Base-by-base conservation (phyloP, 192 early-diverging fungal species). In the Entomortierella lignicola region DNA sequence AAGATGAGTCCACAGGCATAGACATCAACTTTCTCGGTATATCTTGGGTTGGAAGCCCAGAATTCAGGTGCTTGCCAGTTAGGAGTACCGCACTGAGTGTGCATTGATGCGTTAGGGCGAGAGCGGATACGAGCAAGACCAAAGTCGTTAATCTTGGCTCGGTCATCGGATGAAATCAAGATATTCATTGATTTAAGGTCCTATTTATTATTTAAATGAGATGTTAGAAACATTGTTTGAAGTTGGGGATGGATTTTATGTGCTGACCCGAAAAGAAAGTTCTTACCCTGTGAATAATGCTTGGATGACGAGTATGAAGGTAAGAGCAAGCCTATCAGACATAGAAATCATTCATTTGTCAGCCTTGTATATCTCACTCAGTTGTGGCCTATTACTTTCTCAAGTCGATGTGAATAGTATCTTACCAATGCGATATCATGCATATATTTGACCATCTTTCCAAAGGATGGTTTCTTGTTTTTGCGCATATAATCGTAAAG, bases 11-110 rank as follows among this genome's bases (percentile, higher is more conserved):
- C 92, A 62, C 91, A 91, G 31, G 92, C 92, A 74, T 93, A 93
- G 29, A 88, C 81, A 50, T 86, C 83, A 13, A 93, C 92, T 62
- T 93, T 93, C 67, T 93, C 92, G 0, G 90, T 90, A 65, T 93
- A 93, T 43, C 89, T 85, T 6, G 92, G 92, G 25, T 87, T 86
- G 20, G 88, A 67, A 0, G 86, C 82, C 91, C 91, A 93, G 59
- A 91, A 92, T 82, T 93, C 92, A 31, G 92, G 92, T 8, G 92
- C 92, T 82, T 92, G 91, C 91, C 92, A 93, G 55, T 93, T 93
- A 61, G 92, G 92, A 20, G 92, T 93, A 7, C 92, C 92, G 55
- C 92, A 93, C 25, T 91, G 90, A 4, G 92, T 93, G 34, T 93
- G 92, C 71, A 92, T 86, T 31, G 87, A 86, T 21, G 90, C 85